These are phyloP conservation scores for Calonectria ilicicola DNA, from an alignment of 2,329 filamentous ascomycete genomes.

Conservation along the genomic window DNA sequence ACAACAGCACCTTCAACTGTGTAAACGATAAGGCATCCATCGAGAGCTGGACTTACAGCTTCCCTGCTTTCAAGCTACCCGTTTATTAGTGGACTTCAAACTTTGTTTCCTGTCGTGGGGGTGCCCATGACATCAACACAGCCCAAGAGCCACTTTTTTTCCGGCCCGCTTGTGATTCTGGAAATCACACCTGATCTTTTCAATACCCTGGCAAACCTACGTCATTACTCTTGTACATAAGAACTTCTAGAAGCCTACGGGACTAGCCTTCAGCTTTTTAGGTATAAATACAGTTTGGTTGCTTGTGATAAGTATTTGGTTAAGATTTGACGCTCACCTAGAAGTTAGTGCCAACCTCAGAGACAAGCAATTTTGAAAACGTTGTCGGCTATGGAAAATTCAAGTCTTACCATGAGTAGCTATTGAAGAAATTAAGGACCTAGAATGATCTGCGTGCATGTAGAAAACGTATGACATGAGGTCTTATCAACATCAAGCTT, in stretches of 20 bases:
- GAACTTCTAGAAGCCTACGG: background rate
- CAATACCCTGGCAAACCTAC: background rate
- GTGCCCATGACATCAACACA: background rate
- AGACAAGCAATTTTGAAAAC: background rate
- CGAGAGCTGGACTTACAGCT: constrained; percentile 29
- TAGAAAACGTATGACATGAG: no score
- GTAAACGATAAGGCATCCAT: constrained; percentile 28
- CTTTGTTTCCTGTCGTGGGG: no score
- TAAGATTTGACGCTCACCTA: background rate
- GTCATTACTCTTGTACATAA: background rate
- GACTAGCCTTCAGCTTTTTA: background rate
- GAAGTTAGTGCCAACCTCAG: background rate
- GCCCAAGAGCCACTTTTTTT: background rate
- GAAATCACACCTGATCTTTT: background rate
- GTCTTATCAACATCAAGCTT: no score
- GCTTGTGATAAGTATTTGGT: no score
- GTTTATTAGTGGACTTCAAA: background rate
- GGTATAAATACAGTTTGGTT: background rate
- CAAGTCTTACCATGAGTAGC: no score
- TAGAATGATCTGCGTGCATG: no score
- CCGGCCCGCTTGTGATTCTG: background rate
- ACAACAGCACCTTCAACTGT: constrained; percentile 19
- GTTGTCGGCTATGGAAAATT: no score
- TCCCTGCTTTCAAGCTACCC: constrained; percentile 29
- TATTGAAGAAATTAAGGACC: no score